Evolutionary conservation across 2,329 filamentous ascomycete species (phyloP).

Genomic region (Tricladium varicosporioides): DNA sequence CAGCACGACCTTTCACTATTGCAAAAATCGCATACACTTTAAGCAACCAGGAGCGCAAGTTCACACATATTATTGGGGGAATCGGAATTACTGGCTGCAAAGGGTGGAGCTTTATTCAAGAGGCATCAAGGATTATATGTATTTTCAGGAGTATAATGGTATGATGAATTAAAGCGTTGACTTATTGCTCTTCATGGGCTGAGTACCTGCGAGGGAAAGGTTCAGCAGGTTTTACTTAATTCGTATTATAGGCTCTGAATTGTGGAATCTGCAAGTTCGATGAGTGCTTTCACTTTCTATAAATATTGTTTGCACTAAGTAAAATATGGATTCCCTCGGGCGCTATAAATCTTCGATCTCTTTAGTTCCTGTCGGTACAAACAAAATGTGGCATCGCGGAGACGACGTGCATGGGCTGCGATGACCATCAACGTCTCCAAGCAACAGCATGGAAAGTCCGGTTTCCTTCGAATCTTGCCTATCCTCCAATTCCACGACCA

Average conservation of each 20-base stretch:
- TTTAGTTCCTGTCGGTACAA: too few species aligned
- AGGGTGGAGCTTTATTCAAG: background rate
- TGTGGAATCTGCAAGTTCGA: too few species aligned
- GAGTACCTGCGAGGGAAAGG: background rate
- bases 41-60: slow-evolving; percentile 4
- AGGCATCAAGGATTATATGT: background rate
- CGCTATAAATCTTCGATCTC: too few species aligned
- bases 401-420: too few species aligned
- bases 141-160: background rate
- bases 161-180: background rate
- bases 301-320: background rate
- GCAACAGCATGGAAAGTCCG: too few species aligned
- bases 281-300: background rate
- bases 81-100: background rate
- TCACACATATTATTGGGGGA: background rate
- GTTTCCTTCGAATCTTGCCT: too few species aligned
- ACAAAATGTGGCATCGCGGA: too few species aligned
- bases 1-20: slow-evolving; percentile 25
- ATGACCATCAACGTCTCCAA: too few species aligned
- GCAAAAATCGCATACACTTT: slow-evolving; percentile 27
- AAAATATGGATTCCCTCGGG: too few species aligned
- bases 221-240: background rate
- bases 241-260: background rate
- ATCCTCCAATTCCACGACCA: too few species aligned
- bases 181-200: background rate